Evolutionary conservation across 108 stramenopile species (phyloP), one percentile per base, ranked within the genome.

Genomic region (Stephanodiscus triporus): DNA sequence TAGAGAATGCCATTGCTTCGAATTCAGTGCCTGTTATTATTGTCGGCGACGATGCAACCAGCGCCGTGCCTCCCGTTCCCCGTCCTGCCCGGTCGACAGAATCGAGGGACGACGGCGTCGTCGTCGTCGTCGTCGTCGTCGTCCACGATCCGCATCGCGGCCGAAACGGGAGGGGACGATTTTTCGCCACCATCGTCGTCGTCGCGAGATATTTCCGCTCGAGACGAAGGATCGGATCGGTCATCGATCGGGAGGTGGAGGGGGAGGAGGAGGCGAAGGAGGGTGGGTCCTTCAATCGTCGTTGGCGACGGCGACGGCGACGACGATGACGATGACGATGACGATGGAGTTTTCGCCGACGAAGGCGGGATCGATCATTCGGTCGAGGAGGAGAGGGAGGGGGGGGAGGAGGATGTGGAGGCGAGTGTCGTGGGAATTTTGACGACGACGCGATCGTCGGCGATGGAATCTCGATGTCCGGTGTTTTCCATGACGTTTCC

Each of bases 401-500:
- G 4, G 0, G 45, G 9, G 0, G 23, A 43, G 27, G 11, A 49
- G 4, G 63, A 23, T 0, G 4, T n/a, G n/a, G n/a, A n/a, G n/a
- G n/a, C n/a, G n/a, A n/a, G n/a, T 29, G 24, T 19, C n/a, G 20
- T 22, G n/a, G n/a, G n/a, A n/a, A n/a, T n/a, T n/a, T n/a, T 34
- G 32, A 34, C 56, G 14, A 60, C 30, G 7, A 60, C 59, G 7
- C 30, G 7, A 38, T 45, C 32, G 17, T 17, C 11, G 16, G n/a
- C n/a, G n/a, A n/a, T n/a, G n/a, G n/a, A 67, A 83, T 85, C 58
- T 79, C 82, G 57, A 5, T 5, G 32, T 34, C 32, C n/a, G 40
- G 11, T 14, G 3, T 45, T 17, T 16, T 45, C 43, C 13, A 85
- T 72, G 75, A 68, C 74, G 22, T 88, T 85, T 77, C 85, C 85